Conservation (phyloP, 2,329 filamentous ascomycete genomes). For the Sclerotinia minor region DNA sequence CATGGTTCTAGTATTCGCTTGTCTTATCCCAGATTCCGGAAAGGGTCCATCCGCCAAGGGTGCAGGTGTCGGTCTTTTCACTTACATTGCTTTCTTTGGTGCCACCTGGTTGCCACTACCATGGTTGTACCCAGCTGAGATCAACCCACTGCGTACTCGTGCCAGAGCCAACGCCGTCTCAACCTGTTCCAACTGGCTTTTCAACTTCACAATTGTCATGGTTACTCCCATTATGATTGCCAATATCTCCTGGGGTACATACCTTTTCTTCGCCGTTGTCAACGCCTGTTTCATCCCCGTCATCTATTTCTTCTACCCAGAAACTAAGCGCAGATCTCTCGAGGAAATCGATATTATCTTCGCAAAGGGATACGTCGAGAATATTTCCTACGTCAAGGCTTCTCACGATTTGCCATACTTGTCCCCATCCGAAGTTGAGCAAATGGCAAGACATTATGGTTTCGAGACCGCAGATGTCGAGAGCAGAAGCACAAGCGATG, state of each 20-base stretch:
- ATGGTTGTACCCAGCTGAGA: conserved; percentile 63
- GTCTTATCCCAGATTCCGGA: conserved; percentile 41
- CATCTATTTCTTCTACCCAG: conserved; percentile 48
- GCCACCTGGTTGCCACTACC: conserved; percentile 61
- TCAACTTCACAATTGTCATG: conserved; percentile 57
- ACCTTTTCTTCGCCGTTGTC: conserved; percentile 44
- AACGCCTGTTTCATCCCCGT: conserved; percentile 45
- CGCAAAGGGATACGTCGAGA: conserved; percentile 58
- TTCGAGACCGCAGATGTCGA: conserved; percentile 39
- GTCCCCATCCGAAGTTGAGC: conserved; percentile 53
- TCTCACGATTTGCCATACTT: conserved; percentile 58
- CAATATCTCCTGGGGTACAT: conserved; percentile 43
- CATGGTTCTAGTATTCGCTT: conserved; percentile 59
- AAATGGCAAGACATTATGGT: conserved; percentile 37
- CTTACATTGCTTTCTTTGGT: conserved; percentile 63
- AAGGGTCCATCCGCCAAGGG: conserved; percentile 39
- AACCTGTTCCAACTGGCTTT: conserved; percentile 53
- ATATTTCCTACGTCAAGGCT: conserved; percentile 60
- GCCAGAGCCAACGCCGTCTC: conserved; percentile 64
- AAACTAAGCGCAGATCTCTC: conserved; percentile 56
- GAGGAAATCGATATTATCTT: conserved; percentile 73
- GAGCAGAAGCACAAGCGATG: conserved; percentile 32
- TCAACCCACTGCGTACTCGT: conserved; percentile 59
- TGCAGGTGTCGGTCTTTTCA: conserved; percentile 57
- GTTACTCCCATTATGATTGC: conserved; percentile 45